Evolutionary conservation across 1,284 basidiomycete genomes (phyloP), one percentile per base, ranked within the genome.

Genomic region (Ceratobasidium sp.): DNA sequence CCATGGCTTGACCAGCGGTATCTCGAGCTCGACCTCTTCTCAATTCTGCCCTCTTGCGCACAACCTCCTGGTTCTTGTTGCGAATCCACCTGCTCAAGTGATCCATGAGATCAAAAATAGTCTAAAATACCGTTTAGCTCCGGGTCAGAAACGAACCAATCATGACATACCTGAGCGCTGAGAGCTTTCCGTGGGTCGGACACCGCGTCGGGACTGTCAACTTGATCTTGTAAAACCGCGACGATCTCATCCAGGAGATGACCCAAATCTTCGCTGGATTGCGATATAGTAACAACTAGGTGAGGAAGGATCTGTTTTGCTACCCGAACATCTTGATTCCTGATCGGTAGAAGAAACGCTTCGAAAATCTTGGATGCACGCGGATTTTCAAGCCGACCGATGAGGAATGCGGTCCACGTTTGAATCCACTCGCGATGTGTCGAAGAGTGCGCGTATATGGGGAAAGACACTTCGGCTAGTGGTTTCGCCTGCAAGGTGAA

Each of bases 401-500:
- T 95, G n/a, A 99, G 90, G 82, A 95, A 89, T 14, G 90, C 89
- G 0, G 94, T 92, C 97, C 97, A 99, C 0, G 90, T 84, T 81
- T 98, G 96, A 30, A 99, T 89, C 98, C 98, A 99, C 84, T 99
- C 97, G 65, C 97, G 91, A 84, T 98, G 99, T 0, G 95, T 96
- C 4, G 89, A 84, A 74, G 92, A 89, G 3, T 87, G 86, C 0
- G 89, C 87, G 85, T 99, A 99, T 74, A 98, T 91, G 2, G 96
- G 96, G 66, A 84, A 44, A 77, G 64, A 80, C 91, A 89, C 44
- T 86, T 82, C 52, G 87, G 85, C 7, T 86, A 78, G 78, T 83
- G 27, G 50, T 52, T 60, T 44, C n/a, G 74, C 71, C 30, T 76
- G 77, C 33, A 91, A 83, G 1, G 87, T 87, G 83, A 93, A 96